Base-by-base conservation (phyloP, 106 monocot genomes). In the Alisma plantagoaquatica region DNA sequence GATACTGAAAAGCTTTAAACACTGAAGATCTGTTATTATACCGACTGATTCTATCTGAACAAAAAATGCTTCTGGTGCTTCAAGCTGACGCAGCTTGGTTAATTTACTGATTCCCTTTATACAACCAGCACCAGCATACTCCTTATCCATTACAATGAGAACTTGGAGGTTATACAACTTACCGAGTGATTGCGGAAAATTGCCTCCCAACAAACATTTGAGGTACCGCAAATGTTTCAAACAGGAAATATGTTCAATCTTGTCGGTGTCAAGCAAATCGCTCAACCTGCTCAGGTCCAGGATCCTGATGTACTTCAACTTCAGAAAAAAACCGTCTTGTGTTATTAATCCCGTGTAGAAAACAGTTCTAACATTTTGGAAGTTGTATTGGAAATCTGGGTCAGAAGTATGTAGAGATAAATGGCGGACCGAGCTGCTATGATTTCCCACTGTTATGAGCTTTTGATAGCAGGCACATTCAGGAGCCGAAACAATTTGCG, bases 21-120 rank as follows among this genome's bases (percentile, higher is more conserved):
- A n/a, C 27, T 79, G 70, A 12, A 79, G 60, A 29, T 21, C 44
- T n/a, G 65, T 69, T 50, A 70, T 27, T 10, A 38, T 69, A 46
- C 73, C 78, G n/a, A n/a, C n/a, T n/a, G 49, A 76, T 46, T 23
- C 58, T 24, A 6, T 26, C 10, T 23, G n/a, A n/a, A n/a, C n/a
- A n/a, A n/a, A 26, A 44, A 27, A 62, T 25, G 14, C 35, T 27
- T 28, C 46, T n/a, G n/a, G n/a, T n/a, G n/a, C 56, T 44, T 69
- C 14, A 1, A 73, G 21, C 10, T 67, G 33, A 0, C 73, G 35
- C 33, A 73, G 29, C 29, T 31, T 73, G 9, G 19, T 24, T 30
- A 73, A 23, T 2, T 60, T 59, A 3, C 23, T 53, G 10, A 66
- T 41, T n/a, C 41, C 18, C 38, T 0, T 24, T 4, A 61, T 53